Conservation (phyloP, 306 rosid genomes). For the Gynostemma pentaphyllum region DNA sequence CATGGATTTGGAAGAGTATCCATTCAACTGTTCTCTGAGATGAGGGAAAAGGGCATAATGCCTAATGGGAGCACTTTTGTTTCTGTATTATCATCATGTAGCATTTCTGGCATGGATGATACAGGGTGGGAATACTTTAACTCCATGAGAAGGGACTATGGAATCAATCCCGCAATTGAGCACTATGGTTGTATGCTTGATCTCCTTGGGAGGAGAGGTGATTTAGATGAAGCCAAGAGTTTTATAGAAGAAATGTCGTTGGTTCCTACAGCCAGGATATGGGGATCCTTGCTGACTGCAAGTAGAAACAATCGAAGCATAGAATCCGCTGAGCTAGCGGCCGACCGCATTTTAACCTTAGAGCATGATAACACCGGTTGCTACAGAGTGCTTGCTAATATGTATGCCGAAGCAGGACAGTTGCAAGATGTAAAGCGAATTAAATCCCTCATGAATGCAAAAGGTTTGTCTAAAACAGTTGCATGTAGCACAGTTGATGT, state of each 20-base stretch:
- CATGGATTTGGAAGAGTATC: slow-evolving; percentile 40
- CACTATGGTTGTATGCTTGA: too few relatives aligned
- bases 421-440: slow-evolving; percentile 34
- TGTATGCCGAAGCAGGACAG: slow-evolving; percentile 45
- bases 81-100: slow-evolving; percentile 40
- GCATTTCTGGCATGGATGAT: slow-evolving; percentile 37
- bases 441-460: slow-evolving; percentile 26
- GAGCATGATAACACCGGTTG: slow-evolving; percentile 44
- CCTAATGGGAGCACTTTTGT: slow-evolving; percentile 44
- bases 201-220: slow-evolving; percentile 31
- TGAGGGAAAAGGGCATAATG: slow-evolving; percentile 25
- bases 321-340: slow-evolving; percentile 38
- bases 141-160: slow-evolving; percentile 30
- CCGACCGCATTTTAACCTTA: slow-evolving; percentile 20
- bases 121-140: slow-evolving; percentile 35
- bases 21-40: slow-evolving; percentile 25
- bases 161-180: slow-evolving; percentile 43
- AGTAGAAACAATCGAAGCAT: slow-evolving; percentile 36
- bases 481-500: slow-evolving; percentile 31
- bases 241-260: slow-evolving; percentile 38
- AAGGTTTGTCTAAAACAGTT: slow-evolving; percentile 25
- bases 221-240: slow-evolving; percentile 30
- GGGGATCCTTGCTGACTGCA: slow-evolving; percentile 52
- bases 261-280: slow-evolving; percentile 38
- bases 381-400: slow-evolving; percentile 38